phyloP scores from a whole-genome alignment of 257 asterid species.

The Primulina eburnea region DNA sequence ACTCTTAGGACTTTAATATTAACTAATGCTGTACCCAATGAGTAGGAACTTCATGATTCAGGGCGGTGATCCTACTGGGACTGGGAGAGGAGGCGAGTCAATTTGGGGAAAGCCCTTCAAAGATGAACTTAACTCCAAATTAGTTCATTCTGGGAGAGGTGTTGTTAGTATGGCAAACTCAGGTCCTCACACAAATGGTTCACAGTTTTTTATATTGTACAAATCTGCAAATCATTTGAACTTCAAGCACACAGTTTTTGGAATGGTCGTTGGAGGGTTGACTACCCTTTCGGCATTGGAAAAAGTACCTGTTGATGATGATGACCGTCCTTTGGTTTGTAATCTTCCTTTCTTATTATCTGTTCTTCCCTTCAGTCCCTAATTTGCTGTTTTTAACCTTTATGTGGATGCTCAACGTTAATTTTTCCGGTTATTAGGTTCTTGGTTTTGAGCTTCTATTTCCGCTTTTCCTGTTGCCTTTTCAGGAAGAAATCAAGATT shows the following conservation, averaged over 20 bases:
- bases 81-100: constrained; percentile 93
- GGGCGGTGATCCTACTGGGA: constrained; percentile 99
- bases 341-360: constrained; percentile 7
- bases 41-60: constrained; percentile 95
- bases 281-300: constrained; percentile 81
- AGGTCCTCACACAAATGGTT: constrained; percentile 94
- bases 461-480: constrained; percentile 20
- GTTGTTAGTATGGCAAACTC: constrained; percentile 99
- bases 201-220: constrained; percentile 91
- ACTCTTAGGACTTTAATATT: constrained; percentile 15
- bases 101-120: constrained; percentile 94
- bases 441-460: constrained; percentile 5
- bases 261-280: constrained; percentile 92
- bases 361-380: constrained; percentile 13
- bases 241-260: constrained; percentile 89
- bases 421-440: constrained; percentile 10
- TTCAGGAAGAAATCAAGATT: constrained; percentile 91
- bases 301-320: constrained; percentile 79
- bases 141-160: constrained; percentile 92
- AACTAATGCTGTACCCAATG: constrained; percentile 19
- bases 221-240: constrained; percentile 95
- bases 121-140: constrained; percentile 92
- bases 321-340: constrained; percentile 82
- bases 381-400: constrained; percentile 13
- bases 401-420: neutral